Evolutionary conservation across 768 basidiomycete species (phyloP).

Genomic region (Leccinum uliginosum): DNA sequence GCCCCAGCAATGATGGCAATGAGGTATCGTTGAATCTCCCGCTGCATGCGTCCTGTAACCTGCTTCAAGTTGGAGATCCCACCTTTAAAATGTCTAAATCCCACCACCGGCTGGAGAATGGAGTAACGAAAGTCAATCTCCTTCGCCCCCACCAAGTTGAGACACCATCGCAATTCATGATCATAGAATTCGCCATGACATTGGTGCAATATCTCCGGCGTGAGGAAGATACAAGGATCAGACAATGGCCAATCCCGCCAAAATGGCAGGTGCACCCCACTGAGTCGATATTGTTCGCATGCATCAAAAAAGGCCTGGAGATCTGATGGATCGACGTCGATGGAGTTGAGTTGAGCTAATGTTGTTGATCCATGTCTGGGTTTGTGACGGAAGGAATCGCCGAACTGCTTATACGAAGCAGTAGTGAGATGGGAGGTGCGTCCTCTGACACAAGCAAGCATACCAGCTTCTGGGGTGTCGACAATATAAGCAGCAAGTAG

Average conservation of each 20-base stretch:
- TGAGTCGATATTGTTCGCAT: neutral
- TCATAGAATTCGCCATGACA: neutral
- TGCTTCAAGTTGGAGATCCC: neutral
- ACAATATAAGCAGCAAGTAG: neutral
- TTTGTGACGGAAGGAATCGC: neutral
- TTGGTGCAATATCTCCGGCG: neutral
- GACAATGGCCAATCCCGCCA: neutral
- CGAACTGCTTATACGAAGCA: neutral
- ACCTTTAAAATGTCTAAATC: neutral
- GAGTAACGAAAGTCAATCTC: neutral
- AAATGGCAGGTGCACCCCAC: neutral
- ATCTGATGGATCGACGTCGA: neutral
- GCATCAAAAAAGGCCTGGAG: neutral
- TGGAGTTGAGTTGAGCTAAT: neutral
- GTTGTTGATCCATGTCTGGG: neutral
- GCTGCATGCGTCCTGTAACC: neutral
- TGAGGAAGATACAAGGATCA: neutral
- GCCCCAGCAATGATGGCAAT: neutral
- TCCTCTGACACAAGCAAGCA: neutral
- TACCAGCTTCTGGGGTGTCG: neutral
- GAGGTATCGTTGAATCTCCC: neutral
- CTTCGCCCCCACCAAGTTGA: neutral
- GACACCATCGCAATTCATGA: neutral
- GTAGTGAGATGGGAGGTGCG: neutral
- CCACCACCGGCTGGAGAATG: neutral